Evolutionary conservation across 225 moss, liverwort and hornwort genomes (phyloP), one percentile per base, ranked within the genome.

Genomic region (Sphagnum contortum): DNA sequence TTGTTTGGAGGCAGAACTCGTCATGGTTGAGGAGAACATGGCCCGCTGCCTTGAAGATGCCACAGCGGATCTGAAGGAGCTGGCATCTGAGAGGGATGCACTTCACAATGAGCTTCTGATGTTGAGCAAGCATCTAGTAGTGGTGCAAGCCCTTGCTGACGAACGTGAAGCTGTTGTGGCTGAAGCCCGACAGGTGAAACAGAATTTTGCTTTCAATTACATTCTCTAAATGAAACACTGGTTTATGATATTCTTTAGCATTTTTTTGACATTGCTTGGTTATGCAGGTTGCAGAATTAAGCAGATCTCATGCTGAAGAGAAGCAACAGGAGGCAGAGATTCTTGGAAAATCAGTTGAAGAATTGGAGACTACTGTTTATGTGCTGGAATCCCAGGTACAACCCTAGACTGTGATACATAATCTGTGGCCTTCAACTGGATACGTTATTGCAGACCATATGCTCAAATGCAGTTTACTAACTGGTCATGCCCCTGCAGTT

Each of bases 301-400:
- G 90, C 71, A 90, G 79, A 65, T 71, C 69, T 44, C 75, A 62
- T 57, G 87, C 87, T 63, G 85, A 90, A 78, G 79, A 87, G 75
- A 92, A 83, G 76, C 81, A 83, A 44, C 75, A 71, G 48, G 88
- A 92, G 79, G 83, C 80, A 50, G 83, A 80, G 59, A 80, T 96
- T 64, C 77, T 96, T 57, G 86, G 76, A 63, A 87, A 71, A 84
- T 90, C 92, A 56, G 88, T 96, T 14, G 76, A 77, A 65, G 95
- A 96, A 71, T 76, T 96, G 65, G 95, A 96, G 78, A 92, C 86
- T 59, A 92, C 92, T 63, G 87, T 96, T 57, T 92, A 82, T 78
- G 95, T 92, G 47, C 88, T 96, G 51, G 95, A 96, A 78, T 87
- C 77, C 49, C 92, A 96, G 71, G 95, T 96, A 80, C 45, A 73